Conservation (phyloP, 1,284 basidiomycete species). For the Pascua guehoae region DNA sequence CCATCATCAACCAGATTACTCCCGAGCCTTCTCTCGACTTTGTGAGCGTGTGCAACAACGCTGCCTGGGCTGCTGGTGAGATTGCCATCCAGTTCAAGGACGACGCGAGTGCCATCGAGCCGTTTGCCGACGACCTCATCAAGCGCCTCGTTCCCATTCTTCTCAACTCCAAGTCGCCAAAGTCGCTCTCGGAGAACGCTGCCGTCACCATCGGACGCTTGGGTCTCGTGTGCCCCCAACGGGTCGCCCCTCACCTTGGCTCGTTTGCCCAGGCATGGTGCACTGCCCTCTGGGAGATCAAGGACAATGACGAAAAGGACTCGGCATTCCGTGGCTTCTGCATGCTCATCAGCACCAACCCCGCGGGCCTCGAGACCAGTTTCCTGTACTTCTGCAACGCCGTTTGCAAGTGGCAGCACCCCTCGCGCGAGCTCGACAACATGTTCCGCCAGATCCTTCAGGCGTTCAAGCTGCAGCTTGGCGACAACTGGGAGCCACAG, state of each 20-base stretch:
- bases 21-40: conserved; percentile 59
- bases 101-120: conserved; percentile 59
- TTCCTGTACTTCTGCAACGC: conserved; percentile 95
- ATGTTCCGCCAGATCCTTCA: conserved; percentile 68
- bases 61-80: conserved; percentile 99
- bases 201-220: conserved; percentile 98
- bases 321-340: conserved; percentile 98
- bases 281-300: conserved; percentile 93
- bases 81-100: conserved; percentile 76
- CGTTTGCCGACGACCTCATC: conserved; percentile 83
- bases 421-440: conserved; percentile 77
- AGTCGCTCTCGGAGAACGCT: conserved; percentile 94
- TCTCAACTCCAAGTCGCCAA: conserved; percentile 81
- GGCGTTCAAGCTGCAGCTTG: conserved; percentile 46
- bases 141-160: conserved; percentile 87
- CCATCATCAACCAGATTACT: conserved; percentile 84
- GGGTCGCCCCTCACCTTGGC: conserved; percentile 84
- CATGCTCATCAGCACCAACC: conserved; percentile 90
- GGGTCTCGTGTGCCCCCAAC: conserved; percentile 81
- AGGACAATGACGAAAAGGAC: conserved; percentile 99
- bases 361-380: conserved; percentile 81
- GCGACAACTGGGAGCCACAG: conserved; percentile 40
- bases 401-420: conserved; percentile 87
- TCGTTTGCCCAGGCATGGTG: conserved; percentile 97
- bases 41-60: conserved; percentile 97